Base-by-base conservation (phyloP, 2,329 filamentous ascomycete genomes). In the Penicillium olsonii region DNA sequence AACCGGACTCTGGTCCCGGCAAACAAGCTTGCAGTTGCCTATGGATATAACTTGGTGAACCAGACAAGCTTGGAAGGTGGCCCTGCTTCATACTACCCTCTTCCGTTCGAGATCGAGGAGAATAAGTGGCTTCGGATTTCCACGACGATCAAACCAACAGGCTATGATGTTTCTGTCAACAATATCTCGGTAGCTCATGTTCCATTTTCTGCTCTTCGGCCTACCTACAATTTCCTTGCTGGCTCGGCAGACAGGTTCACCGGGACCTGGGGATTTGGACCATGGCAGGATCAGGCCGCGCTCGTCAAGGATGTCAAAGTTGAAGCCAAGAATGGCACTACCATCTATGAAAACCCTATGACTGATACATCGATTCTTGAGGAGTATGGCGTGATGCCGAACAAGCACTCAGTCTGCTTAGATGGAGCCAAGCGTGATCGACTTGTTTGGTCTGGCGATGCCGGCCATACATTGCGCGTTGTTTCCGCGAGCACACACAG, bases 361-460 rank as follows among this genome's bases (percentile, higher is more conserved):
- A 52, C 50, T 6, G 33, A 29, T 6, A 24, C 14, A 8, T 31
- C 37, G 19, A 27, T 42, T 17, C 50, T 48, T 4, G 45, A 52
- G 29, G 45, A 53, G 18, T 45, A 45, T n/a, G 50, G 33, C 3
- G 22, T 49, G 18, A 39, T 24, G 17, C 49, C 33, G 26, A 52
- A 50, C 26, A 33, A 41, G 6, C 45, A 46, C 29, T 35, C 50
- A 0, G 42, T 45, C 56, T 69, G 49, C 34, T 59, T 69, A n/a
- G 68, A 70, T 58, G 67, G 68, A 17, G 67, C 64, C 17, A 69
- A 71, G 41, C 58, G 68, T 6, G 68, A 71, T 50, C 57, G 67
- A 5, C 61, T 64, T 7, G 77, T 84, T 2, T 84, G 80, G 80
- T 75, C 81, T 19, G 82, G 82, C 2, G 82, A 85, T 60, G 79